Evolutionary conservation across 1,139 yeast species (phyloP), one percentile per base, ranked within the genome.

Genomic region (Geotrichum siamense): DNA sequence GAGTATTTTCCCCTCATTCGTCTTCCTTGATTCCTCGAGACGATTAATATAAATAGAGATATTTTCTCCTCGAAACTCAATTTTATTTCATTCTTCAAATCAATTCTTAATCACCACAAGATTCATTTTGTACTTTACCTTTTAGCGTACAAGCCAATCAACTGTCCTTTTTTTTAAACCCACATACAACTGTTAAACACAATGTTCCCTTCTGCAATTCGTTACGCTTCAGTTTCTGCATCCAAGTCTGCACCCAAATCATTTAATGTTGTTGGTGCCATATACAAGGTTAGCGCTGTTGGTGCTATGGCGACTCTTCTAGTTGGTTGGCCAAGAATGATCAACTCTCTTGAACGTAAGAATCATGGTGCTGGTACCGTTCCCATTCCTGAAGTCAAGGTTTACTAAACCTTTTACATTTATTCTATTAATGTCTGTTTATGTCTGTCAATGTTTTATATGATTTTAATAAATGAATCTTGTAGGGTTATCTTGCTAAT

Each of bases 361-460:
- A 43, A 43, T 37, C 34, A 34, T 23, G 42, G 46, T 17, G 46
- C 46, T 19, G 46, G 46, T 6, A 43, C 46, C 36, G 39, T 38
- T 19, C 46, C 46, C 16, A 20, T 43, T 23, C 36, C 46, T 15
- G 43, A 43, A 23, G 19, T 13, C 26, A 39, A 29, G 26, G 37
- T 20, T 13, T 43, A 33, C 27, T 43, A 37, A 25, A 5, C 31
- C 3, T 15, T 16, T 26, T n/a, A 25, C 2, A 5, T 19, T 19
- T 6, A 34, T 5, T n/a, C n/a, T n/a, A n/a, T n/a, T n/a, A n/a
- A n/a, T n/a, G n/a, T n/a, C n/a, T n/a, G n/a, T n/a, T n/a, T 5
- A 29, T 16, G 10, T 29, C 15, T n/a, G 5, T 20, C 12, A 3
- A 29, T 29, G 20, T 4, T 29, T 29, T 15, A 29, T 29, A 29